Percentiles rank a stretch among this genome's conserved stretches.
Conservation (phyloP, 306 rosid species). For the Dalbergia cultrata region DNA sequence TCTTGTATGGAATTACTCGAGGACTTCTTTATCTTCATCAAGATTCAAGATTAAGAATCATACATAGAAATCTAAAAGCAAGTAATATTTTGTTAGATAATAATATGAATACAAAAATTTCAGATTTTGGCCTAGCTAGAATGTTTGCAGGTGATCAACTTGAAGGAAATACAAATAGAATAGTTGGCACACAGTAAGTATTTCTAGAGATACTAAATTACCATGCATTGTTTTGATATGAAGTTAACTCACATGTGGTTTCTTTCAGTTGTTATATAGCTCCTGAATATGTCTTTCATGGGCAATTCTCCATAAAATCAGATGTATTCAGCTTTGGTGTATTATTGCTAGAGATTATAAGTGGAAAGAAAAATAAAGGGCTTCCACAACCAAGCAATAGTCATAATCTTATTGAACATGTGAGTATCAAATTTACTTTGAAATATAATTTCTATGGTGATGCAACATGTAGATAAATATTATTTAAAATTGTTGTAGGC, state of each 20-base stretch:
- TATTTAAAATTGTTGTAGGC: constrained; percentile 34
- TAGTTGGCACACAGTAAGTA: constrained; percentile 39
- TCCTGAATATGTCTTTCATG: background rate
- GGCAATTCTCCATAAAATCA: constrained; percentile 42
- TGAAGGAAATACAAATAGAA: too few species aligned
- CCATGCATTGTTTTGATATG: background rate
- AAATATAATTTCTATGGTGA: too few species aligned
- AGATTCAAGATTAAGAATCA: constrained; percentile 50
- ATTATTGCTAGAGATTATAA: constrained; percentile 41
- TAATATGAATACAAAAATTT: constrained; percentile 47
- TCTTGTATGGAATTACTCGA: constrained; percentile 46
- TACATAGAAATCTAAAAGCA: constrained; percentile 52
- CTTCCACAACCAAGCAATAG: background rate
- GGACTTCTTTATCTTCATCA: constrained; percentile 54
- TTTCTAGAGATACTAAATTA: background rate
- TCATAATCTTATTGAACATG: constrained; percentile 44
- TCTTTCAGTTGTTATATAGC: too few species aligned
- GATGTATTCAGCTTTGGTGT: constrained; percentile 48
- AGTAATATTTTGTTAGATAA: constrained; percentile 46
- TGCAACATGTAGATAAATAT: too few species aligned
- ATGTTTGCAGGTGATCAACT: constrained; percentile 34
- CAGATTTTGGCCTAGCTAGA: constrained; percentile 45
- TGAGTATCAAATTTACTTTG: constrained; percentile 6
- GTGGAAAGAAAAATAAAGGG: constrained; percentile 45
- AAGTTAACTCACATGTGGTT: background rate